Conservation (phyloP, 2,329 filamentous ascomycete genomes). For the Hansfordia pulvinata region DNA sequence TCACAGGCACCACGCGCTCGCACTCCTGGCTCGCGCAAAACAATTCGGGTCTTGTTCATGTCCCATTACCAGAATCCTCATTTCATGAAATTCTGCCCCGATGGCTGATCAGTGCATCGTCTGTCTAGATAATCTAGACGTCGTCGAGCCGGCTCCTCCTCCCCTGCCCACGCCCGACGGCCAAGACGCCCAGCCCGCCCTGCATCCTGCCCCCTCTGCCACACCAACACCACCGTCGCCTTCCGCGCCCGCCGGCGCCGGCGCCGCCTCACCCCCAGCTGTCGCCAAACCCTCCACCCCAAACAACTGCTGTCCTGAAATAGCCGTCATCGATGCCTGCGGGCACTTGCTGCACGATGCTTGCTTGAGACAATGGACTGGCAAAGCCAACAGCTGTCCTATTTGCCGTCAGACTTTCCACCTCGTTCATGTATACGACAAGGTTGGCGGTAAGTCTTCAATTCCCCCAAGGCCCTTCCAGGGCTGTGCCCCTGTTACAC, state of each 20-base stretch:
- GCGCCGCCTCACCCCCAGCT: conserved; percentile 8
- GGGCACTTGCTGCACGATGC: conserved; percentile 87
- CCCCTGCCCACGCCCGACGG: conserved; percentile 8
- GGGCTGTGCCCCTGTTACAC: conserved; percentile 2
- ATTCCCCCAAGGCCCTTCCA: conserved; percentile 1
- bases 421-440: conserved; percentile 70
- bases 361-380: conserved; percentile 87
- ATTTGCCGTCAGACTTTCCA: conserved; percentile 93
- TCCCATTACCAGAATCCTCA: conserved; percentile 16
- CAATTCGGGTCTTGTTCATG: conserved; percentile 21
- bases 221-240: too few species aligned
- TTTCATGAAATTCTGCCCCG: conserved; percentile 18
- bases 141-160: conserved; percentile 11
- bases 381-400: conserved; percentile 93
- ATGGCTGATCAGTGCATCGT: conserved; percentile 57
- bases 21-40: conserved; percentile 29
- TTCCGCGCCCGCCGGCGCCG: conserved; percentile 5
- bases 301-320: too few species aligned
- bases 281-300: conserved; percentile 9
- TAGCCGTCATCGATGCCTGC: conserved; percentile 58
- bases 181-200: conserved; percentile 9
- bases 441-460: conserved; percentile 56
- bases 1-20: conserved; percentile 18
- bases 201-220: conserved; percentile 2
- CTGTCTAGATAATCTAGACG: conserved; percentile 47